Conservation (phyloP, 2,329 filamentous ascomycete genomes). For the Hypomyces rosellus region DNA sequence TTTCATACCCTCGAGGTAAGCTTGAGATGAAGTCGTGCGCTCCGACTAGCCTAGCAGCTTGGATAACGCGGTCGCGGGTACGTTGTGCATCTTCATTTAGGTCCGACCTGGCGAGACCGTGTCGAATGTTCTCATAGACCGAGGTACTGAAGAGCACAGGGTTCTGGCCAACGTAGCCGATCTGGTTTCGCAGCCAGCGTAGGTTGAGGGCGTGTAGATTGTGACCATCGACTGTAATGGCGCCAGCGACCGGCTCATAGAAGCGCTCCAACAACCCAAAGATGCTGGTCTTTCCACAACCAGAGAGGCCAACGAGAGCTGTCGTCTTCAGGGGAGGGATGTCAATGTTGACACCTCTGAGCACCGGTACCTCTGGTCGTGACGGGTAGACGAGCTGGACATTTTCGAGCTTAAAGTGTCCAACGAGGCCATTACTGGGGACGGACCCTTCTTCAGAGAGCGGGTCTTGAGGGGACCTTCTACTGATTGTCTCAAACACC, state of each 20-base stretch:
- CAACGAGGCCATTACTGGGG: slow-evolving; percentile 60
- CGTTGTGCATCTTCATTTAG: slow-evolving; percentile 49
- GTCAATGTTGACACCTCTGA: slow-evolving; percentile 71
- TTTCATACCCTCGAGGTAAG: slow-evolving; percentile 84
- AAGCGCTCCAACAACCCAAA: slow-evolving; percentile 90
- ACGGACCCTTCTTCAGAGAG: slow-evolving; percentile 61
- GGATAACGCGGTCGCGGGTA: slow-evolving; percentile 51
- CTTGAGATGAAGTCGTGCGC: slow-evolving; percentile 83
- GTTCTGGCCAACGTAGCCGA: slow-evolving; percentile 88
- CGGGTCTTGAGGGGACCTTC: slow-evolving; percentile 56
- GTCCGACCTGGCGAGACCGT: slow-evolving; percentile 81
- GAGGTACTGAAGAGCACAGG: slow-evolving; percentile 84
- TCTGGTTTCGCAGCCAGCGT: slow-evolving; percentile 84
- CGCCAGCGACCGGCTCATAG: slow-evolving; percentile 79
- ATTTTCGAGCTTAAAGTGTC: slow-evolving; percentile 73
- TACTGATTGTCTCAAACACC: slow-evolving; percentile 82
- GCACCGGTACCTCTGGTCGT: slow-evolving; percentile 82
- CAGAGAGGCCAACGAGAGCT: slow-evolving; percentile 87
- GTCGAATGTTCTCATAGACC: slow-evolving; percentile 83
- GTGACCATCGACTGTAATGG: slow-evolving; percentile 73
- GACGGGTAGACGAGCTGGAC: slow-evolving; percentile 94
- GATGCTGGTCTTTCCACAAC: slow-evolving; percentile 90
- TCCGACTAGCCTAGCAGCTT: slow-evolving; percentile 83
- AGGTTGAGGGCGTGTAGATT: slow-evolving; percentile 79
- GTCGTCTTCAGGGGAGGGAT: slow-evolving; percentile 92